phyloP scores from a whole-genome alignment of 768 basidiomycete genomes.

The Tulasnella sp. region DNA sequence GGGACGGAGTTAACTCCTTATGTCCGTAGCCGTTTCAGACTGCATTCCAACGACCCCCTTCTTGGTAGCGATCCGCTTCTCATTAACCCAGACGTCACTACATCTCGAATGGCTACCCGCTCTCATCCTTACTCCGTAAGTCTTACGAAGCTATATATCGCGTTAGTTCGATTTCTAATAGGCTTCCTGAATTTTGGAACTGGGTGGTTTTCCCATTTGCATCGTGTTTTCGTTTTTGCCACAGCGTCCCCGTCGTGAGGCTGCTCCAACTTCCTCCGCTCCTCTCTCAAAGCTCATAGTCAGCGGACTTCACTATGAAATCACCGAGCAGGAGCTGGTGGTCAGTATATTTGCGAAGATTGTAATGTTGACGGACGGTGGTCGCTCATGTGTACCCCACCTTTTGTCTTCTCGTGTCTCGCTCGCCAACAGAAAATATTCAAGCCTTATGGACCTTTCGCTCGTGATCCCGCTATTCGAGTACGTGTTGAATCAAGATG shows the following conservation, averaged over 20 bases:
- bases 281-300: conserved; percentile 64
- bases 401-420: not conserved
- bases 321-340: conserved; percentile 83
- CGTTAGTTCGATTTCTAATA: not conserved
- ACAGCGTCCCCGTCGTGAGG: conserved; percentile 1
- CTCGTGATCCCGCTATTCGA: conserved; percentile 91
- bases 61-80: not conserved
- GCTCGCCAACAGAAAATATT: conserved; percentile 68
- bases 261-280: not conserved
- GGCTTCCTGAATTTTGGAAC: not conserved
- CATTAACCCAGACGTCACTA: not conserved
- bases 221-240: too few species aligned
- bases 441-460: conserved; percentile 88
- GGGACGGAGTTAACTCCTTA: not conserved
- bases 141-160: not conserved
- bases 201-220: not conserved
- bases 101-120: not conserved
- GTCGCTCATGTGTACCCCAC: conserved; percentile 2
- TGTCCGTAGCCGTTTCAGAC: not conserved
- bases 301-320: conserved; percentile 89
- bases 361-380: not conserved
- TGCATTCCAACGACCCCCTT: not conserved
- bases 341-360: conserved; percentile 52
- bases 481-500: conserved; percentile 59
- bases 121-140: conserved; percentile 13